Evolutionary conservation across 208 protist genomes (phyloP).

Genomic region (Crithidia bombi): DNA sequence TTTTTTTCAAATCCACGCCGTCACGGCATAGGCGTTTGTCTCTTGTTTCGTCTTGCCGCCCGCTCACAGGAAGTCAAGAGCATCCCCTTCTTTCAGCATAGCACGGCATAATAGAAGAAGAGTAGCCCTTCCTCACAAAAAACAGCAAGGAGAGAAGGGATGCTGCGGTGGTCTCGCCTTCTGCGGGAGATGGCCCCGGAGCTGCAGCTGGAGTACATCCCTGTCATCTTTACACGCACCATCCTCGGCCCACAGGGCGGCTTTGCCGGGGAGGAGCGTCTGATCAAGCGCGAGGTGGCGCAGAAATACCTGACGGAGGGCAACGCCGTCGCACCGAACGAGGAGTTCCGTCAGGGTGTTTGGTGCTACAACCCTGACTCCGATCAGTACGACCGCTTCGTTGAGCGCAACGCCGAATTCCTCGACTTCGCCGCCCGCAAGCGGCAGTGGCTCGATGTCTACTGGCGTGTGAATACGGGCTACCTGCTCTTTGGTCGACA

Average conservation of each 20-base stretch:
- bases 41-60: too few relatives aligned
- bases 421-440: constrained; percentile 92
- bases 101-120: too few relatives aligned
- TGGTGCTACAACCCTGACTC: constrained; percentile 93
- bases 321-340: constrained; percentile 65
- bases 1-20: too few relatives aligned
- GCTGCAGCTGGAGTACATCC: constrained; percentile 89
- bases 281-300: constrained; percentile 90
- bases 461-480: constrained; percentile 93
- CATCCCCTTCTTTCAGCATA: too few relatives aligned
- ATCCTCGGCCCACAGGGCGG: constrained; percentile 89
- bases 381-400: constrained; percentile 84
- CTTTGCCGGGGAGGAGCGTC: constrained; percentile 90
- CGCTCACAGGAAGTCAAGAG: too few relatives aligned
- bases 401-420: constrained; percentile 89
- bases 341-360: constrained; percentile 73
- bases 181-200: constrained; percentile 86
- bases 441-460: constrained; percentile 93
- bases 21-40: background rate
- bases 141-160: constrained; percentile 19
- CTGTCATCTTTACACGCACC: constrained; percentile 87
- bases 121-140: background rate
- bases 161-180: constrained; percentile 74
- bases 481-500: constrained; percentile 90
- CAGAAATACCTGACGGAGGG: constrained; percentile 82